These are phyloP conservation scores for Paxillus ammoniavirescens DNA, from an alignment of 768 basidiomycete species.

Conservation along the genomic window DNA sequence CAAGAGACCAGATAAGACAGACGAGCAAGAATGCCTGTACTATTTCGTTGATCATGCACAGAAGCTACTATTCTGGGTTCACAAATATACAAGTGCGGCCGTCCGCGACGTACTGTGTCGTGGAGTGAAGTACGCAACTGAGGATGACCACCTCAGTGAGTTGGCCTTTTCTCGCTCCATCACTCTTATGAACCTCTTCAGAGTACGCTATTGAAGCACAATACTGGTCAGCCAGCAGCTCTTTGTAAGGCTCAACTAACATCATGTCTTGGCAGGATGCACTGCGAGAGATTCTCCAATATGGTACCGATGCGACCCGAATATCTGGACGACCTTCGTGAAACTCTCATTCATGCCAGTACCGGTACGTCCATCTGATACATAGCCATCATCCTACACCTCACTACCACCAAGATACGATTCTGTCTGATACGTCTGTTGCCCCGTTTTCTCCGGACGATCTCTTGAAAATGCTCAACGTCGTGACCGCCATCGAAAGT, in stretches of 20 bases:
- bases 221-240: constrained; percentile 19
- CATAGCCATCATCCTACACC: background rate
- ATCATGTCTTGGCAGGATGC: constrained; percentile 14
- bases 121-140: constrained; percentile 4
- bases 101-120: background rate
- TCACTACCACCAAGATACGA: constrained; percentile 10
- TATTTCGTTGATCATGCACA: constrained; percentile 6
- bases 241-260: background rate
- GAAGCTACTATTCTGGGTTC: constrained; percentile 9
- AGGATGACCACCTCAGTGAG: constrained; percentile 7
- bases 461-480: constrained; percentile 8
- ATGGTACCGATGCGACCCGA: background rate
- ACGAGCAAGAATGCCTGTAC: background rate
- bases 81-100: background rate
- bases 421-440: constrained; percentile 12
- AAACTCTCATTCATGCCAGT: constrained; percentile 9
- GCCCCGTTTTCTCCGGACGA: constrained; percentile 13
- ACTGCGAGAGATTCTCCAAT: constrained; percentile 18
- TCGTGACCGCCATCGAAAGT: constrained; percentile 5
- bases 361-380: background rate
- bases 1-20: too few relatives aligned
- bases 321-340: background rate
- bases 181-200: background rate
- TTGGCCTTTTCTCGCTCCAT: background rate
- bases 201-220: constrained; percentile 23